These are phyloP conservation scores for Aspergillus phoenicis DNA, from an alignment of 2,329 filamentous ascomycete species.

Conservation along the genomic window DNA sequence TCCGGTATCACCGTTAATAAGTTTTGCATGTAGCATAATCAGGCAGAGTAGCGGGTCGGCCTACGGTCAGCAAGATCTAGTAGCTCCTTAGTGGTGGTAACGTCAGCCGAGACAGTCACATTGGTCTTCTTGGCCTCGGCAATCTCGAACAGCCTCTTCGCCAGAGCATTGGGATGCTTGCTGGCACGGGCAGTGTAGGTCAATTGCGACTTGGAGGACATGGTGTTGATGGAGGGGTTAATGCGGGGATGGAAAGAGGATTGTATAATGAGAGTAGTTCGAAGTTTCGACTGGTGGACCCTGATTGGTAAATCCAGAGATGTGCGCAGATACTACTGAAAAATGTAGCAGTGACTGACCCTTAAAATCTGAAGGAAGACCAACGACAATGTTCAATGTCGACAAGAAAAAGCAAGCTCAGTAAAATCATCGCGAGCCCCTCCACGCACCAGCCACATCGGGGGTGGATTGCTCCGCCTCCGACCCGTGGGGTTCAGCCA, in stretches of 20 bases:
- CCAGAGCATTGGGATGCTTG: conserved; percentile 48
- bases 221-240: conserved; percentile 30
- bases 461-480: conserved; percentile 12
- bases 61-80: conserved; percentile 52
- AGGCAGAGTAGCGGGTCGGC: conserved; percentile 19
- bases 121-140: conserved; percentile 53
- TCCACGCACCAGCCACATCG: conserved; percentile 11
- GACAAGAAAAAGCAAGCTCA: neutral
- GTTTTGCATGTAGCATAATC: neutral
- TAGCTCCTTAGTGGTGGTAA: conserved; percentile 51
- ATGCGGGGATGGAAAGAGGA: conserved; percentile 13
- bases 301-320: neutral
- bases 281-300: neutral
- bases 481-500: conserved; percentile 19
- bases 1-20: neutral
- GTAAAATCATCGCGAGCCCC: conserved; percentile 9
- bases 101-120: conserved; percentile 52
- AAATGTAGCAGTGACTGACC: neutral
- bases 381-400: neutral
- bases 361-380: neutral
- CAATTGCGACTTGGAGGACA: conserved; percentile 49
- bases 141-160: conserved; percentile 47
- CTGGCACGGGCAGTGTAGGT: conserved; percentile 43
- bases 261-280: neutral
- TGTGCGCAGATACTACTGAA: neutral